phyloP scores from a whole-genome alignment of 1,284 basidiomycete genomes.

The Ceratobasidium sp. region DNA sequence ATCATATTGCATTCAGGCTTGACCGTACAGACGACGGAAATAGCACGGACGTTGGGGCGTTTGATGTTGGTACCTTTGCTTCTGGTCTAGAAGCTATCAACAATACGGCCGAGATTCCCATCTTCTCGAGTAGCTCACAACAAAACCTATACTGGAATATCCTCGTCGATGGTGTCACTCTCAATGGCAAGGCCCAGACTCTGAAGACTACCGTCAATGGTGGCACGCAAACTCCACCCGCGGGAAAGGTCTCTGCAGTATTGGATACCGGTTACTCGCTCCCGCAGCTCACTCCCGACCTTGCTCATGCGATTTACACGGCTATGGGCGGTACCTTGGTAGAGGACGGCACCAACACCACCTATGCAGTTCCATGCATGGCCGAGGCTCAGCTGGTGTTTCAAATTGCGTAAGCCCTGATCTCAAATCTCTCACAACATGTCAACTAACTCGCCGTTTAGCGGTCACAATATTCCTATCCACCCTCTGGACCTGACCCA shows the following conservation, averaged over 20 bases:
- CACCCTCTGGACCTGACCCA: conserved; percentile 31
- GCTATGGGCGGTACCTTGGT: conserved; percentile 23
- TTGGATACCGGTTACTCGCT: conserved; percentile 33
- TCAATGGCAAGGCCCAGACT: conserved; percentile 28
- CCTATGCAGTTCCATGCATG: conserved; percentile 26
- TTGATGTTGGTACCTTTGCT: conserved; percentile 33
- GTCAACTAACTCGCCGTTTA: neutral
- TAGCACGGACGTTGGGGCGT: conserved; percentile 25
- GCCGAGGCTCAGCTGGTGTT: conserved; percentile 28
- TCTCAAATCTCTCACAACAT: neutral
- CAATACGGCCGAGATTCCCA: conserved; percentile 16
- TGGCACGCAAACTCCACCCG: conserved; percentile 11
- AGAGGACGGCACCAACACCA: conserved; percentile 9
- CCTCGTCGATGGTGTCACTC: conserved; percentile 11
- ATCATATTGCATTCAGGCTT: conserved; percentile 28
- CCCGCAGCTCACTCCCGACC: conserved; percentile 20
- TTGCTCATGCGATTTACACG: conserved; percentile 25
- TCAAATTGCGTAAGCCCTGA: conserved; percentile 15
- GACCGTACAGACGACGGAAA: conserved; percentile 18
- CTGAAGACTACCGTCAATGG: neutral
- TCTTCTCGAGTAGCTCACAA: conserved; percentile 20
- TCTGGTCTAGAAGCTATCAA: conserved; percentile 23
- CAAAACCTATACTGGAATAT: conserved; percentile 28
- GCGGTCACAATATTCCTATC: conserved; percentile 24
- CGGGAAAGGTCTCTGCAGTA: conserved; percentile 26